Percentiles rank a stretch among this genome's conserved stretches.
Evolutionary conservation across 2,329 filamentous ascomycete genomes (phyloP).

Genomic region (Paraphaeosphaeria minitans): DNA sequence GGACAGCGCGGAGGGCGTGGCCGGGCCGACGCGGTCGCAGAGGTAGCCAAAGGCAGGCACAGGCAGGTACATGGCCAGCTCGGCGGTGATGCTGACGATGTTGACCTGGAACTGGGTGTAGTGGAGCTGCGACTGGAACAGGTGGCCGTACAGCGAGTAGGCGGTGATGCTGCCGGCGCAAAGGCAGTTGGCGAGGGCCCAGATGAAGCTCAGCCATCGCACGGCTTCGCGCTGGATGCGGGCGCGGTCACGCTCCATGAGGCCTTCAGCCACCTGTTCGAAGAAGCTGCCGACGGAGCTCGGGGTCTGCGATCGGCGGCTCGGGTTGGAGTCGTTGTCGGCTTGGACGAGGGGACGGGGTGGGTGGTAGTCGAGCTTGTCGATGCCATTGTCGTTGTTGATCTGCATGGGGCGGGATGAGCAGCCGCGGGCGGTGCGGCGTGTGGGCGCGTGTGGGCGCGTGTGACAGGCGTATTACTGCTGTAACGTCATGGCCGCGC

Average conservation of each 20-base stretch:
- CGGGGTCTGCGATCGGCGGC: constrained; percentile 47
- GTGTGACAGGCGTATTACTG: too few relatives aligned
- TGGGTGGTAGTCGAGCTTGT: constrained; percentile 57
- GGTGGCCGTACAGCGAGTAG: constrained; percentile 90
- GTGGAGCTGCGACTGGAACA: constrained; percentile 83
- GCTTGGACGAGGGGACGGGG: constrained; percentile 50
- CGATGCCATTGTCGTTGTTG: constrained; percentile 47
- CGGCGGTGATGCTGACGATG: constrained; percentile 82
- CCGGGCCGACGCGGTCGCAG: constrained; percentile 86
- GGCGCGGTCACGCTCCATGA: constrained; percentile 61
- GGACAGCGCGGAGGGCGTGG: constrained; percentile 74
- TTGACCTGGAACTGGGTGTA: constrained; percentile 95
- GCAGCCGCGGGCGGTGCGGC: constrained; percentile 28
- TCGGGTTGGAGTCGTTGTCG: constrained; percentile 36
- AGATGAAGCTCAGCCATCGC: constrained; percentile 62
- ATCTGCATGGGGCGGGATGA: constrained; percentile 39
- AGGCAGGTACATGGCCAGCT: constrained; percentile 88
- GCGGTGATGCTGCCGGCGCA: constrained; percentile 91
- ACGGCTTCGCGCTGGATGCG: constrained; percentile 59
- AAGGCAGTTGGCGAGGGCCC: constrained; percentile 68
- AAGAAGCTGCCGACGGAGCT: constrained; percentile 61
- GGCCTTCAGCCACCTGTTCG: constrained; percentile 64
- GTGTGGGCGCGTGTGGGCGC: constrained; percentile 29
- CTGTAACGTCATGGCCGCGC: constrained; percentile 16
- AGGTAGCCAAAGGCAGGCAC: constrained; percentile 88